Evolutionary conservation across 2,329 filamentous ascomycete species (phyloP).

Genomic region (Dryadomyces quercus-mongolicae): DNA sequence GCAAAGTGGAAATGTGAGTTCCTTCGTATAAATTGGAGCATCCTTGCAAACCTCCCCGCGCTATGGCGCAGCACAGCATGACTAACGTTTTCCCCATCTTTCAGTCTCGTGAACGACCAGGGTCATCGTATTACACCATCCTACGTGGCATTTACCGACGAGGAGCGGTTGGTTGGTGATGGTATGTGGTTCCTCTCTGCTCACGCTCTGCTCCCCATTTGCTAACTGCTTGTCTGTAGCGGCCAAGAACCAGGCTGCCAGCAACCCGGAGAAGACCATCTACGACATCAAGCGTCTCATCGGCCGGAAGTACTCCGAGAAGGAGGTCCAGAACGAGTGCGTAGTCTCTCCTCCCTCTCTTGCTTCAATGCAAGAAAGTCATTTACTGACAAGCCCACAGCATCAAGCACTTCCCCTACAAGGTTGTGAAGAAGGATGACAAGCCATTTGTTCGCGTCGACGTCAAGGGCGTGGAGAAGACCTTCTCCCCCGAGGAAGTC

Average conservation of each 20-base stretch:
- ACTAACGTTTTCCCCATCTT: neutral
- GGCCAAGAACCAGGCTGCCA: constrained; percentile 86
- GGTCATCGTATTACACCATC: constrained; percentile 90
- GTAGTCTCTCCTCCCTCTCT: neutral
- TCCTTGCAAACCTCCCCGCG: neutral
- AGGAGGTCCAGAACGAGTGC: constrained; percentile 72
- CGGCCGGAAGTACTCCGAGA: constrained; percentile 71
- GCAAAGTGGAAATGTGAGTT: constrained; percentile 69
- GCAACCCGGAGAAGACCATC: constrained; percentile 65
- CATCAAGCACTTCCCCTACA: constrained; percentile 98
- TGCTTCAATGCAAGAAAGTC: neutral
- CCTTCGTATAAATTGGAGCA: neutral
- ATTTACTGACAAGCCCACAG: constrained; percentile 2
- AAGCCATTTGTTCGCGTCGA: constrained; percentile 78
- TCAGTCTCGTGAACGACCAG: constrained; percentile 75
- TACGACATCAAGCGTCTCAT: constrained; percentile 82
- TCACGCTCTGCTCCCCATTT: neutral
- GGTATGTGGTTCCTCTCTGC: constrained; percentile 20
- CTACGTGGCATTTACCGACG: constrained; percentile 93
- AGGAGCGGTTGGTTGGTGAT: constrained; percentile 93
- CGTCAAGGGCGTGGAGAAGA: constrained; percentile 39
- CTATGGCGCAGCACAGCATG: neutral
- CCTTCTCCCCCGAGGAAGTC: constrained; percentile 50
- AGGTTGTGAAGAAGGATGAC: constrained; percentile 76
- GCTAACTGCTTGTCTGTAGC: constrained; percentile 20